Evolutionary conservation across 2,329 filamentous ascomycete species (phyloP).

Genomic region (Eutypella sp.): DNA sequence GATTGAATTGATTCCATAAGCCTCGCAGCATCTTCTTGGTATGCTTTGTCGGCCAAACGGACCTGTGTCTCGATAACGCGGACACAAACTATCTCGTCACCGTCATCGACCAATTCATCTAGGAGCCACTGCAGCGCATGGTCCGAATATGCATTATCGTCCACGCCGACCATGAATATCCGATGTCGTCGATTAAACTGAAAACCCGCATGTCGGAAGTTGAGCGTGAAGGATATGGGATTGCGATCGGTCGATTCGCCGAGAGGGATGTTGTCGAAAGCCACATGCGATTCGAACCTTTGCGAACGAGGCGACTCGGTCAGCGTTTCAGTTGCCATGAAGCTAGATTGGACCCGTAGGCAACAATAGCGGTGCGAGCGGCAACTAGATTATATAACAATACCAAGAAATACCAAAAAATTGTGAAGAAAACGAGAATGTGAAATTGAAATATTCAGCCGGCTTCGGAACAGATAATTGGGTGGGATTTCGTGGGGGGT

Average conservation of each 20-base stretch:
- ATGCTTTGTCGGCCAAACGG: slow-evolving; percentile 62
- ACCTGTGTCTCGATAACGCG: slow-evolving; percentile 81
- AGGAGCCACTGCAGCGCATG: slow-evolving; percentile 90
- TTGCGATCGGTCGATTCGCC: slow-evolving; percentile 57
- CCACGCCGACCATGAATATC: slow-evolving; percentile 85
- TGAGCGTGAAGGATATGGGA: slow-evolving; percentile 69
- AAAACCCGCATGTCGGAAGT: slow-evolving; percentile 82
- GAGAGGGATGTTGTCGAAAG: slow-evolving; percentile 54
- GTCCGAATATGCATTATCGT: slow-evolving; percentile 87
- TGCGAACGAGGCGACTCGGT: slow-evolving; percentile 28
- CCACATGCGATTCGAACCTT: slow-evolving; percentile 56
- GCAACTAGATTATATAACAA: slow-evolving; percentile 6
- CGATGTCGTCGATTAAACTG: slow-evolving; percentile 74
- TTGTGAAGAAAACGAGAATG: too few relatives aligned
- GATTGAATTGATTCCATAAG: slow-evolving; percentile 71
- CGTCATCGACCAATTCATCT: slow-evolving; percentile 87
- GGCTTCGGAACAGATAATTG: neutral
- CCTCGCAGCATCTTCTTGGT: slow-evolving; percentile 69
- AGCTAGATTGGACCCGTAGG: slow-evolving; percentile 6
- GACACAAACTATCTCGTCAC: slow-evolving; percentile 88
- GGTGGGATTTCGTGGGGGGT: neutral
- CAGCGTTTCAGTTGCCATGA: slow-evolving; percentile 29
- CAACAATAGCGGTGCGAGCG: slow-evolving; percentile 3
- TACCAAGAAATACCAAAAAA: too few relatives aligned
- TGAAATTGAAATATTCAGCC: neutral